These are phyloP conservation scores for Boletus rufocinnamomeus DNA, from an alignment of 768 basidiomycete species.

Conservation along the genomic window DNA sequence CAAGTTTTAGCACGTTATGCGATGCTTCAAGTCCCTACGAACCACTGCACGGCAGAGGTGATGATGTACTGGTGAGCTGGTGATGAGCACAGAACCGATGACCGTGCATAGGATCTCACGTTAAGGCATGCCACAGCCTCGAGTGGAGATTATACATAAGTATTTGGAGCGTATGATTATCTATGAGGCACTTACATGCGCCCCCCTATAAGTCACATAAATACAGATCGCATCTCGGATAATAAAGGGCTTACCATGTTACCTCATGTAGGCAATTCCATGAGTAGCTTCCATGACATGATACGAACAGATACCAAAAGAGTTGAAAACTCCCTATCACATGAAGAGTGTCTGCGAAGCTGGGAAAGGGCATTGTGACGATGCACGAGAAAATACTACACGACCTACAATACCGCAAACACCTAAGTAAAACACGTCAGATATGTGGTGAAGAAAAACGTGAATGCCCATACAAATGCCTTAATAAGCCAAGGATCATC, in stretches of 20 bases:
- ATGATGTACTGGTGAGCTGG: not conserved
- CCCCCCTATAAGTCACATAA: constrained; percentile 8
- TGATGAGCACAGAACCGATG: not conserved
- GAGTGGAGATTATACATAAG: not conserved
- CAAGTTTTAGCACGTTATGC: no score
- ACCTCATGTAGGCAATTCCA: constrained; percentile 1
- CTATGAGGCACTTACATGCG: not conserved
- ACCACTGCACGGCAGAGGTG: constrained; percentile 8
- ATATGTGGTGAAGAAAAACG: not conserved
- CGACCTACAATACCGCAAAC: not conserved
- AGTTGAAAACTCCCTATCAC: not conserved
- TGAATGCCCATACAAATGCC: constrained; percentile 1
- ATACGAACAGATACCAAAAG: not conserved
- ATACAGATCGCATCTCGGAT: not conserved
- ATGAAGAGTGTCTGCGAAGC: constrained; percentile 9
- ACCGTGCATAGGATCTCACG: not conserved
- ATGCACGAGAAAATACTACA: not conserved
- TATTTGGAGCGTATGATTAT: not conserved
- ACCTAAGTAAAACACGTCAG: constrained; percentile 8
- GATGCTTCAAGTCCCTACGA: not conserved
- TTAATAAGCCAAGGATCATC: constrained; percentile 5
- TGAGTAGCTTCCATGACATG: constrained; percentile 1
- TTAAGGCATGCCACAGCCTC: not conserved
- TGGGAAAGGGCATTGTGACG: not conserved
- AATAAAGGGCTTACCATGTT: not conserved